Base-by-base conservation (phyloP, 2,329 filamentous ascomycete species). In the Fusarium albosuccineum region DNA sequence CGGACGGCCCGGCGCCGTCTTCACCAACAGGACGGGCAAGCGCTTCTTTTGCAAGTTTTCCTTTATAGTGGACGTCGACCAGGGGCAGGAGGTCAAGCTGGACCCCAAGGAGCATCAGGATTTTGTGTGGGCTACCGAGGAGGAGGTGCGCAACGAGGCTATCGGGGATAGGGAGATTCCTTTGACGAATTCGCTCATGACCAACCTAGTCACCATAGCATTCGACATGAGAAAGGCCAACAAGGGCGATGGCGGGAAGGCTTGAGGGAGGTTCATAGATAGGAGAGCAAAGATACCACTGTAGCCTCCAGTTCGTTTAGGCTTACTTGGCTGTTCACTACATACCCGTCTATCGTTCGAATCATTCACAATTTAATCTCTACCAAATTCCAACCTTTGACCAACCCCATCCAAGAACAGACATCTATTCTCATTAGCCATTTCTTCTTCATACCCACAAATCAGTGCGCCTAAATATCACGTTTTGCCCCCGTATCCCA, bases 81-180 rank as follows among this genome's bases (percentile, higher is more conserved):
- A 60, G 9, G 62, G 36, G 2, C 60, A 39, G 10, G 66, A 67
- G 7, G 78, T 82, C 26, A 72, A 57, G 62, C 66, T 80, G 39
- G 79, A 82, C 57, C 76, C 79, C 3, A 73, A 77, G n/a, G 81
- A 82, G 74, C 81, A 82, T 63, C 75, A 78, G 71, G 75, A 73
- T 17, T 82, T 64, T 55, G 68, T 77, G 10, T 82, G 81, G 81
- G 80, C 76, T 9, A 73, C 74, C 1, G 77, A 81, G 72, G 77
- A 77, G 14, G 79, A 82, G 66, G 74, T 78, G 6, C 59, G 50
- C 61, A 62, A n/a, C 7, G 70, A 75, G 60, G 72, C 39, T 55
- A 60, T 70, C 9, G 74, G 62, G n/a, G 74, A 73, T 27, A 71
- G 64, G 51, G 57, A 68, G 58, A 74, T 81, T 37, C 72, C 74